Percentiles rank a stretch among this genome's conserved stretches.
These are phyloP conservation scores for Agroathelia rolfsii DNA, from an alignment of 1,284 basidiomycete species.

Conservation along the genomic window DNA sequence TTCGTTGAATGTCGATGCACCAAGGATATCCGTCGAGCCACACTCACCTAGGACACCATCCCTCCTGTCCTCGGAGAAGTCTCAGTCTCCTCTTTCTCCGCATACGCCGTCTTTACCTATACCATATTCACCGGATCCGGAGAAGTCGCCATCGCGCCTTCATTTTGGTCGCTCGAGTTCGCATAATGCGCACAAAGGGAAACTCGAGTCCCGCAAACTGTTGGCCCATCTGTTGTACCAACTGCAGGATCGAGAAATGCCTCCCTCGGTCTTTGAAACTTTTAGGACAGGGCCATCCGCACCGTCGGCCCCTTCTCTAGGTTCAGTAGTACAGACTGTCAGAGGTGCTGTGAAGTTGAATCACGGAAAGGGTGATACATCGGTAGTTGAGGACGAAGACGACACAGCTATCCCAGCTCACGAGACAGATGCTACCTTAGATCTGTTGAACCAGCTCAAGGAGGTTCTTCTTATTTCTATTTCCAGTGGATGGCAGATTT, in stretches of 20 bases:
- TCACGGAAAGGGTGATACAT: constrained; percentile 15
- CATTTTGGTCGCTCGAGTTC: constrained; percentile 5
- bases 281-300: constrained; percentile 17
- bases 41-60: not conserved
- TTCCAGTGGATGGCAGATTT: constrained; percentile 49
- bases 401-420: constrained; percentile 31
- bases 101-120: constrained; percentile 23
- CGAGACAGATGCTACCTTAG: constrained; percentile 51
- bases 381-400: constrained; percentile 40
- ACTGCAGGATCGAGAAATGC: constrained; percentile 40
- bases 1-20: too few species aligned
- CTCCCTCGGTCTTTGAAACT: constrained; percentile 37
- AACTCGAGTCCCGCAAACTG: constrained; percentile 49
- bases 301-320: constrained; percentile 17
- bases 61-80: not conserved
- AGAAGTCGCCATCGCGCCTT: constrained; percentile 16
- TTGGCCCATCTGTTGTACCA: constrained; percentile 48
- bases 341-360: constrained; percentile 34
- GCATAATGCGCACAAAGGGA: constrained; percentile 28
- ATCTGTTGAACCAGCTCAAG: constrained; percentile 50
- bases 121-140: constrained; percentile 21
- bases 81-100: constrained; percentile 8
- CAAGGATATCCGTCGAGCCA: too few species aligned
- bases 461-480: constrained; percentile 49
- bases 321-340: constrained; percentile 33